A percentile compares a stretch with the other conserved stretches of the same genome.
These are phyloP conservation scores for Sindora glabra DNA, from an alignment of 306 rosid genomes.

Conservation along the genomic window DNA sequence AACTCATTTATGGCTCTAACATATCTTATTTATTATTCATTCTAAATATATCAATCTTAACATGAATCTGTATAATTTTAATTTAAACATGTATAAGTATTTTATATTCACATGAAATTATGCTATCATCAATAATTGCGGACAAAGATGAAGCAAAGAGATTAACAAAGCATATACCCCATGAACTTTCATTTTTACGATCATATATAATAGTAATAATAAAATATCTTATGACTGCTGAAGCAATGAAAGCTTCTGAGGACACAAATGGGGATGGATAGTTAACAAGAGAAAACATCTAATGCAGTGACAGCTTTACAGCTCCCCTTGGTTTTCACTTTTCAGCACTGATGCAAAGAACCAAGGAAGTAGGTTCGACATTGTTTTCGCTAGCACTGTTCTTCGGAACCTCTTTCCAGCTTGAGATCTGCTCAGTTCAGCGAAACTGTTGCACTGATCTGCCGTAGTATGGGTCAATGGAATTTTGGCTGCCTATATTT, in stretches of 20 bases:
- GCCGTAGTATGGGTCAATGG: conserved; percentile 42
- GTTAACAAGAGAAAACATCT: not conserved
- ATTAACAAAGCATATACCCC: too few relatives aligned
- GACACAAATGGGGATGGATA: conserved; percentile 34
- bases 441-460: conserved; percentile 27
- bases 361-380: conserved; percentile 4
- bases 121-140: too few relatives aligned
- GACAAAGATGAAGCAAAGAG: too few relatives aligned
- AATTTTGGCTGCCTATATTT: conserved; percentile 63
- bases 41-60: too few relatives aligned
- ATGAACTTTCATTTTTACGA: too few relatives aligned
- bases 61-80: too few relatives aligned
- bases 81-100: too few relatives aligned
- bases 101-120: too few relatives aligned
- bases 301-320: not conserved
- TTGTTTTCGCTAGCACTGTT: conserved; percentile 26
- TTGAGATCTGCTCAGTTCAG: conserved; percentile 32
- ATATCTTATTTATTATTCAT: too few relatives aligned
- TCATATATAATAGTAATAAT: too few relatives aligned
- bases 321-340: conserved; percentile 18
- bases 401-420: conserved; percentile 24
- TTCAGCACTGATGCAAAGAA: conserved; percentile 12
- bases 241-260: conserved; percentile 59
- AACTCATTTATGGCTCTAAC: too few relatives aligned
- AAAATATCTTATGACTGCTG: conserved; percentile 89